phyloP scores from a whole-genome alignment of 2,329 filamentous ascomycete genomes.

The Dryadomyces sulphureus region DNA sequence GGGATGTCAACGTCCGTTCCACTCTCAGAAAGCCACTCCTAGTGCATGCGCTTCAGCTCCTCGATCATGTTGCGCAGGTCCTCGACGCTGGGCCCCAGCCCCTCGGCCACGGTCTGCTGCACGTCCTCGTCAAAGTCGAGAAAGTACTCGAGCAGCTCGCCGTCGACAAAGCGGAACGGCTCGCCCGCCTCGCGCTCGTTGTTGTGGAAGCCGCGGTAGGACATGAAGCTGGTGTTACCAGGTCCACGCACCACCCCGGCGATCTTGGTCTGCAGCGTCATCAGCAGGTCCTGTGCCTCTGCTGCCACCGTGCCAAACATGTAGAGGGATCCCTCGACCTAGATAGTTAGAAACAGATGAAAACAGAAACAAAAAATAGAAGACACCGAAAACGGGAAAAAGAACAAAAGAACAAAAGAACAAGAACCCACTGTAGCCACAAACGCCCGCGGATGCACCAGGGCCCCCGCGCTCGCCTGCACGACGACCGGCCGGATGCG shows the following conservation, averaged over 20 bases:
- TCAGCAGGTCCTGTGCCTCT: slow-evolving; percentile 60
- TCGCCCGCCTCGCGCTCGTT: slow-evolving; percentile 54
- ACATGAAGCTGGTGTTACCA: slow-evolving; percentile 61
- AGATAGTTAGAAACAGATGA: slow-evolving; percentile 1
- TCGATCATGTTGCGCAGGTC: slow-evolving; percentile 48
- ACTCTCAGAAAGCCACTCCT: background rate
- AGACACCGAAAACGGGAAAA: background rate
- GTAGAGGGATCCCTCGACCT: slow-evolving; percentile 87
- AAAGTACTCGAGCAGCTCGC: slow-evolving; percentile 78
- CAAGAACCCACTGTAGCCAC: slow-evolving; percentile 74
- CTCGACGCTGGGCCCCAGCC: slow-evolving; percentile 44
- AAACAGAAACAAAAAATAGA: background rate
- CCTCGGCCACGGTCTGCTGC: slow-evolving; percentile 38
- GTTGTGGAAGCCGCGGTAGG: slow-evolving; percentile 72
- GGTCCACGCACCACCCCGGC: slow-evolving; percentile 50
- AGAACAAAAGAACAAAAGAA: no score
- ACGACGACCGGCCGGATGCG: slow-evolving; percentile 64
- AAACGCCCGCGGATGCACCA: slow-evolving; percentile 71
- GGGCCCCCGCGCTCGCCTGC: slow-evolving; percentile 44
- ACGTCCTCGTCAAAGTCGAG: slow-evolving; percentile 50
- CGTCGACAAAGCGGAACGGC: slow-evolving; percentile 81
- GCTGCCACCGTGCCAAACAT: slow-evolving; percentile 70
- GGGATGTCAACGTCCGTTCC: no score
- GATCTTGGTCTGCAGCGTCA: slow-evolving; percentile 64
- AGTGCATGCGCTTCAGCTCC: slow-evolving; percentile 48